A percentile compares a stretch with the other conserved stretches of the same genome.
Conservation (phyloP, 164 flowering plant genomes). For the Tetracentron sinense region DNA sequence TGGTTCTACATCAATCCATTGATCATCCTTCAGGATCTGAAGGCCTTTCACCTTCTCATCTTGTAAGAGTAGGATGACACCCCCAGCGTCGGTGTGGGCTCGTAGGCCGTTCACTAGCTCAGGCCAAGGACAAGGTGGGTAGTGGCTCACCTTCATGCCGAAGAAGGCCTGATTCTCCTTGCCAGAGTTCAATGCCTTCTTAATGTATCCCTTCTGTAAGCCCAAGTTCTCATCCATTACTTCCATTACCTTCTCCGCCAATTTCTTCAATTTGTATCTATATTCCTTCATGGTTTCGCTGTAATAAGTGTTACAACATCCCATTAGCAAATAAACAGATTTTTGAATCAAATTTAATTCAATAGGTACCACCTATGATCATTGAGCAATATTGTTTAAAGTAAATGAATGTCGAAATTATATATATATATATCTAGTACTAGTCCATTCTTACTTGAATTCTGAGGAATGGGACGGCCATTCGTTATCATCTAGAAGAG, state of each 20-base stretch:
- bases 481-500: slow-evolving; percentile 52
- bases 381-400: too few species aligned
- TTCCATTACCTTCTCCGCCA: slow-evolving; percentile 70
- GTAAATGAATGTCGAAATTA: too few species aligned
- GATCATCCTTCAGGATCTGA: slow-evolving; percentile 74
- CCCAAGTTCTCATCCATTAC: slow-evolving; percentile 86
- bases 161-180: slow-evolving; percentile 49
- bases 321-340: background rate
- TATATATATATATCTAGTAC: too few species aligned
- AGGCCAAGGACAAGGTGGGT: slow-evolving; percentile 81
- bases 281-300: slow-evolving; percentile 86
- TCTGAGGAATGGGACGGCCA: slow-evolving; percentile 53
- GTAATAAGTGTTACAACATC: slow-evolving; percentile 2
- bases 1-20: slow-evolving; percentile 89
- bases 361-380: too few species aligned
- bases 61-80: slow-evolving; percentile 85
- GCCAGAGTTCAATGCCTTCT: slow-evolving; percentile 50
- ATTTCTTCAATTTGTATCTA: slow-evolving; percentile 61
- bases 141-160: slow-evolving; percentile 92
- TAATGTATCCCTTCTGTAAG: slow-evolving; percentile 66
- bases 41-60: slow-evolving; percentile 76
- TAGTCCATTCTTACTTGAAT: slow-evolving; percentile 90
- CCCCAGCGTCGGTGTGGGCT: slow-evolving; percentile 94
- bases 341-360: background rate
- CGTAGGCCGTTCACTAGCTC: slow-evolving; percentile 69